phyloP scores from a whole-genome alignment of 2,329 filamentous ascomycete genomes.

The Colletotrichum trifolii region DNA sequence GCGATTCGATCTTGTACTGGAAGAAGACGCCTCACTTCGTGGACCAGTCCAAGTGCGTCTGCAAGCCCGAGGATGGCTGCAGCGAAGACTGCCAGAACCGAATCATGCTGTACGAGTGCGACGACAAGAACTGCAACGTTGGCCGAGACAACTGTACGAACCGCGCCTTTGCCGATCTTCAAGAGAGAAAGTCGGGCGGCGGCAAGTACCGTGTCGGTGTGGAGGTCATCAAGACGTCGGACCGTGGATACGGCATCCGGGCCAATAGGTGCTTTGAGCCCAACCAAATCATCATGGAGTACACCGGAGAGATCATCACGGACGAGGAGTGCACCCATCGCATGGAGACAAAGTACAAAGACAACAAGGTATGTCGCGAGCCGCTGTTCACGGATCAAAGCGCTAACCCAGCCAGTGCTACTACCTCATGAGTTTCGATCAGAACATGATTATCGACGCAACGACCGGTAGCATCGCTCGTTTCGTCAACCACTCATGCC shows the following conservation, averaged over 20 bases:
- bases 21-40: conserved; percentile 81
- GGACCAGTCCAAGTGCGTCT: conserved; percentile 81
- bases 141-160: conserved; percentile 82
- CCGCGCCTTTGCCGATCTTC: conserved; percentile 85
- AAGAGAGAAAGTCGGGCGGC: conserved; percentile 78
- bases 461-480: conserved; percentile 95
- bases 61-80: conserved; percentile 81
- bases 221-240: conserved; percentile 90
- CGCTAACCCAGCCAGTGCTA: conserved; percentile 75
- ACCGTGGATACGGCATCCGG: conserved; percentile 91
- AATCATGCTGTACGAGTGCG: conserved; percentile 98
- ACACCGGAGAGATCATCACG: conserved; percentile 97
- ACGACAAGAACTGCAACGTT: conserved; percentile 86
- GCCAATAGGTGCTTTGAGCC: conserved; percentile 88
- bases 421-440: conserved; percentile 98
- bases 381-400: conserved; percentile 29
- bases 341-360: conserved; percentile 93
- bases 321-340: conserved; percentile 92
- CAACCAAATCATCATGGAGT: conserved; percentile 97
- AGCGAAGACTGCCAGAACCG: conserved; percentile 92
- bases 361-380: conserved; percentile 78
- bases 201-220: conserved; percentile 93
- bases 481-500: conserved; percentile 98
- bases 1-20: conserved; percentile 83
- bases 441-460: conserved; percentile 98